Evolutionary conservation across 331 rosid species (phyloP).

Genomic region (Acacia concinna): DNA sequence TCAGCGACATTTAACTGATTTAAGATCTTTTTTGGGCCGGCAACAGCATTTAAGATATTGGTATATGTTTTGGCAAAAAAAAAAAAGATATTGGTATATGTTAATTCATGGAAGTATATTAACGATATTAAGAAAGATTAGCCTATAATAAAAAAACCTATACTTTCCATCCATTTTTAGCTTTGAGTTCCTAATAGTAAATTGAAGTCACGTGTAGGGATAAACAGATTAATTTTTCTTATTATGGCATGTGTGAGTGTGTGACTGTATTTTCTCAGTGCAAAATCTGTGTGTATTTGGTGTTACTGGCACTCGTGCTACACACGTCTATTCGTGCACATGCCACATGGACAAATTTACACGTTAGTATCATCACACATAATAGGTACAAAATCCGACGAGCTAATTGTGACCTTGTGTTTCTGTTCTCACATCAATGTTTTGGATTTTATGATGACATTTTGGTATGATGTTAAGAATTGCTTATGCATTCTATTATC

Average conservation of each 20-base stretch:
- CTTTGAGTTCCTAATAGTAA: background rate
- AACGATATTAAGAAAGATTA: background rate
- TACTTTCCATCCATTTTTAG: background rate
- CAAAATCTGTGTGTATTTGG: background rate
- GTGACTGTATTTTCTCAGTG: background rate
- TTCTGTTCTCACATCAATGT: background rate
- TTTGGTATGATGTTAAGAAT: background rate
- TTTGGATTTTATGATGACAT: background rate
- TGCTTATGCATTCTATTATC: too few species aligned
- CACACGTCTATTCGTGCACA: background rate
- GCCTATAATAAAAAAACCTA: background rate
- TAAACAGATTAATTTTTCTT: background rate
- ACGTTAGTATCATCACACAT: background rate
- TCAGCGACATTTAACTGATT: background rate
- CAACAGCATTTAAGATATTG: too few species aligned
- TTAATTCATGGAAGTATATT: background rate
- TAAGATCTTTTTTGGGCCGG: too few species aligned
- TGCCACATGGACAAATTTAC: background rate
- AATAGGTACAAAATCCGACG: background rate
- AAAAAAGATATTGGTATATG: background rate
- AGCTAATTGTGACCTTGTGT: background rate
- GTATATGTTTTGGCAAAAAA: too few species aligned
- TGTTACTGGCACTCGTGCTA: background rate
- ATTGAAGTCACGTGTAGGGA: background rate
- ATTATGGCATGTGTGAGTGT: background rate